These are phyloP conservation scores for Antitrichia curtipendula DNA, from an alignment of 225 moss, liverwort and hornwort genomes.

Conservation along the genomic window DNA sequence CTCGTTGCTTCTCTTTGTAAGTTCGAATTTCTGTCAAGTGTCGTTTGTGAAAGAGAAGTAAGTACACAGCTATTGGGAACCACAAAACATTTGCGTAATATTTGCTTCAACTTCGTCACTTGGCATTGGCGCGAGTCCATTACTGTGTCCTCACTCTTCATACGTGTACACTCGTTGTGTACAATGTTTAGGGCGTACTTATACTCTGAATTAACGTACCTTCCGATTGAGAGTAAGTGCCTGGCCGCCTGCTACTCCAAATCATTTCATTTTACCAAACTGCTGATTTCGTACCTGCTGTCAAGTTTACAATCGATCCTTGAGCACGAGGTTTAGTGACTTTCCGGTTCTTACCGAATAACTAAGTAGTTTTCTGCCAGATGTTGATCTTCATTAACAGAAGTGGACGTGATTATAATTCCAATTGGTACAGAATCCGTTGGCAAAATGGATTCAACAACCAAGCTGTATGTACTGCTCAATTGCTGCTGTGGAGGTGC, in stretches of 20 bases:
- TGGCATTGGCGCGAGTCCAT: background rate
- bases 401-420: background rate
- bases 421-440: constrained; percentile 2
- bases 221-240: background rate
- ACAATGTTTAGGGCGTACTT: background rate
- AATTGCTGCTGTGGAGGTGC: background rate
- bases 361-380: background rate
- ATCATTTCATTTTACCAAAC: background rate
- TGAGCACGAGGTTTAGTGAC: background rate
- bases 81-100: background rate
- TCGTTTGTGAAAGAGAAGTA: background rate
- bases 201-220: background rate
- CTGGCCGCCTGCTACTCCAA: background rate
- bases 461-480: background rate
- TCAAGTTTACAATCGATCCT: background rate
- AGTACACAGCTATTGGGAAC: background rate
- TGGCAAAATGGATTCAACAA: constrained; percentile 8
- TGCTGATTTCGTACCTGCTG: background rate
- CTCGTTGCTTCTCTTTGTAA: background rate
- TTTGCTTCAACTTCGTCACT: background rate
- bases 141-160: background rate
- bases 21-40: background rate
- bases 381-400: background rate
- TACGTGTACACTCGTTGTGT: background rate
- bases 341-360: background rate